Evolutionary conservation across 164 flowering plant genomes (phyloP).

Genomic region (Taxillus chinensis): DNA sequence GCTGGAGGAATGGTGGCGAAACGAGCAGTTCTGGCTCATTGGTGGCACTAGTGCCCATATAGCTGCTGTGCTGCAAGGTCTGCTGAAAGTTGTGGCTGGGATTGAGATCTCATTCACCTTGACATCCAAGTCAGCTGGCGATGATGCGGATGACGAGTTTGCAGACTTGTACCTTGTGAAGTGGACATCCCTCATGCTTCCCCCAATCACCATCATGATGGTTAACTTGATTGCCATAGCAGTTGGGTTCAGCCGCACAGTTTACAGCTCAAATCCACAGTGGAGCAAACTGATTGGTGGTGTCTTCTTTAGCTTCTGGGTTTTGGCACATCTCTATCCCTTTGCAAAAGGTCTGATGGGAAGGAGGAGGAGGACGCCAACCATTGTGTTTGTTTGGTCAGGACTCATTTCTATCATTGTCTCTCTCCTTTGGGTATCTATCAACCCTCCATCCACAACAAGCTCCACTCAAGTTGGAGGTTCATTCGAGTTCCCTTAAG

Average conservation of each 20-base stretch:
- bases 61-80: constrained; percentile 65
- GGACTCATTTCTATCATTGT: constrained; percentile 61
- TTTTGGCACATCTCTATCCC: constrained; percentile 60
- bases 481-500: constrained; percentile 44
- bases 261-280: constrained; percentile 45
- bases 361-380: constrained; percentile 53
- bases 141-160: constrained; percentile 56
- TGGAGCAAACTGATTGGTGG: constrained; percentile 58
- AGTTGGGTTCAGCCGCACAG: constrained; percentile 44
- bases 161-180: constrained; percentile 56
- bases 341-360: constrained; percentile 76
- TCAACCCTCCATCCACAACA: constrained; percentile 31
- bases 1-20: constrained; percentile 68
- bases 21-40: constrained; percentile 63
- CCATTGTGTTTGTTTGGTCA: constrained; percentile 64
- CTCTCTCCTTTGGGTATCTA: constrained; percentile 58
- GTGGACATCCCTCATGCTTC: constrained; percentile 67
- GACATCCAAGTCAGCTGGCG: constrained; percentile 60
- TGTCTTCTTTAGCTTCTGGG: constrained; percentile 72
- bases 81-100: constrained; percentile 57
- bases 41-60: constrained; percentile 67
- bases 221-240: constrained; percentile 51
- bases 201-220: constrained; percentile 55
- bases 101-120: constrained; percentile 59
- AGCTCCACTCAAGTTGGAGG: constrained; percentile 31